Evolutionary conservation across 768 basidiomycete species (phyloP).

Genomic region (Trametes gibbosa): DNA sequence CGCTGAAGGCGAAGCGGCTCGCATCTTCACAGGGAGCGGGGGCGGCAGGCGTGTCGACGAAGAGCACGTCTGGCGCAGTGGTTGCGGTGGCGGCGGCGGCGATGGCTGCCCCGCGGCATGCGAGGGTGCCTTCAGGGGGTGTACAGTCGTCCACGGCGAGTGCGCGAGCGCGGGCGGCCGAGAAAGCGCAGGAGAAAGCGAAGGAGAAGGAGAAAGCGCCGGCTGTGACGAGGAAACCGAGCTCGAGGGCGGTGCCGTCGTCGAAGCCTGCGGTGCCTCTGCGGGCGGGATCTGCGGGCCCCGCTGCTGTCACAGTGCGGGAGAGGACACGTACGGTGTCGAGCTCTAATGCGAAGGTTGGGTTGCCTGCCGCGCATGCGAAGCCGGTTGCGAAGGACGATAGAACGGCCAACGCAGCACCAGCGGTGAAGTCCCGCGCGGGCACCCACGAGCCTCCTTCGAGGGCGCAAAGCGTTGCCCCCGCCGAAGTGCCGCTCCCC

Average conservation of each 20-base stretch:
- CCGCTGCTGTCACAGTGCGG: slow-evolving; percentile 8
- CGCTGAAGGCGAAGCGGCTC: slow-evolving; percentile 11
- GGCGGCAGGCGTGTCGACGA: background rate
- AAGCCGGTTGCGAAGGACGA: background rate
- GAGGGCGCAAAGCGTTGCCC: slow-evolving; percentile 1
- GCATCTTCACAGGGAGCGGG: slow-evolving; percentile 10
- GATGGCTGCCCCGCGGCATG: background rate
- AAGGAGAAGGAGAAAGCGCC: background rate
- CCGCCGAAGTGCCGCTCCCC: slow-evolving; percentile 14
- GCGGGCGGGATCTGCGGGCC: background rate
- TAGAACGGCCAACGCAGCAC: background rate
- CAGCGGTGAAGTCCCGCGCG: slow-evolving; percentile 3
- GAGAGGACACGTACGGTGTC: slow-evolving; percentile 1
- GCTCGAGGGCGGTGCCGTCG: background rate
- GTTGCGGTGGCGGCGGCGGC: background rate
- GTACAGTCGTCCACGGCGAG: slow-evolving; percentile 7
- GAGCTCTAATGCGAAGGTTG: background rate
- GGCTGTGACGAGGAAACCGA: background rate
- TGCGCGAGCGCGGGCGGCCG: slow-evolving; percentile 4
- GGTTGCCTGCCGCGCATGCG: background rate
- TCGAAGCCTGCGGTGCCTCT: background rate
- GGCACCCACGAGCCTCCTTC: slow-evolving; percentile 5
- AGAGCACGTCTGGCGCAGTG: background rate
- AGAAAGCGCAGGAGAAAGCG: background rate
- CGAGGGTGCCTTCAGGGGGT: background rate